These are phyloP conservation scores for Coccinonectria pachysandricola DNA, from an alignment of 2,329 filamentous ascomycete species.

Conservation along the genomic window DNA sequence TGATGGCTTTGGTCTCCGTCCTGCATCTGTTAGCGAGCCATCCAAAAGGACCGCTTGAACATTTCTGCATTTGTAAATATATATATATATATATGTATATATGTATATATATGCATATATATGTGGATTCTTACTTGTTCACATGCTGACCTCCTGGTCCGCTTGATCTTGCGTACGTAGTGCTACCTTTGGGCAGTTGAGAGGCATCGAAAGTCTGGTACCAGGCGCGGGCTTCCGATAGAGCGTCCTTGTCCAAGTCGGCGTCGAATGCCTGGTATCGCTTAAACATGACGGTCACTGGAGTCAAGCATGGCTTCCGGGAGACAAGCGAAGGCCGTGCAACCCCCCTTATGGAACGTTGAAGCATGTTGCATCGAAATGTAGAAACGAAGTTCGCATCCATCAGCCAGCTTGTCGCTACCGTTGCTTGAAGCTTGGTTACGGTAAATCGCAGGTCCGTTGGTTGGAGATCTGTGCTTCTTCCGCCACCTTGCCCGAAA, in stretches of 20 bases:
- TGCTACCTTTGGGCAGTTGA: conserved; percentile 40
- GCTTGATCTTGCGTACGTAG: conserved; percentile 46
- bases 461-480: conserved; percentile 1
- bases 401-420: conserved; percentile 1
- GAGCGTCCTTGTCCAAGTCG: conserved; percentile 36
- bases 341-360: conserved; percentile 3
- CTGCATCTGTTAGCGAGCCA: too few species aligned
- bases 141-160: conserved; percentile 53
- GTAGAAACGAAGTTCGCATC: not conserved
- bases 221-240: conserved; percentile 44
- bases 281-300: conserved; percentile 16
- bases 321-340: conserved; percentile 1
- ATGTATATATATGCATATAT: too few species aligned
- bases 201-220: conserved; percentile 31
- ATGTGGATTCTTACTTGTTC: conserved; percentile 43
- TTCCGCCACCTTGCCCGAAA: conserved; percentile 15
- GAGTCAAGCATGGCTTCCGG: not conserved
- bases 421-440: not conserved
- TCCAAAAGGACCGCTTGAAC: too few species aligned
- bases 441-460: too few species aligned
- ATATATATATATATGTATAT: too few species aligned
- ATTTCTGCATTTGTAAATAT: too few species aligned
- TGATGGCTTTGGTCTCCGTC: conserved; percentile 50
- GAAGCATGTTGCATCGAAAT: conserved; percentile 10
- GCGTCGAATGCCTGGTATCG: conserved; percentile 40